Evolutionary conservation across 2,329 filamentous ascomycete species (phyloP), one percentile per base, ranked within the genome.

Genomic region (Mollisiaceae sp.): DNA sequence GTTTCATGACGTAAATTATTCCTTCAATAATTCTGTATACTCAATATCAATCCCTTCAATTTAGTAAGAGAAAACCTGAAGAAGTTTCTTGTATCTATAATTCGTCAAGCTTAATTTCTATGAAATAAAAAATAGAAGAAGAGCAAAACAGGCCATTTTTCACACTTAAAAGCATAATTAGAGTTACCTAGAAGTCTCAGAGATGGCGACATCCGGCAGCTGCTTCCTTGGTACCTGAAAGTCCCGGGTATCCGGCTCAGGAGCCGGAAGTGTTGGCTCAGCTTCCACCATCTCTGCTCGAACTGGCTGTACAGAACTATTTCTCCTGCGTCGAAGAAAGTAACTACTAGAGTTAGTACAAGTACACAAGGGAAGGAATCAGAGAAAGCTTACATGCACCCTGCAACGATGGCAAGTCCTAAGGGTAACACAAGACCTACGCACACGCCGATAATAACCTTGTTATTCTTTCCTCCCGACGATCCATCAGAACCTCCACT

Each of bases 381-480:
- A n/a, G 56, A 18, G 56, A 62, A 50, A 63, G 67, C 70, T 71
- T 68, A 72, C 70, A 70, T 24, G 47, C 20, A 55, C 1, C 61
- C 65, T 43, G 59, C 75, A 43, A 77, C 62, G 3, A 75, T 63
- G 4, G 71, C 77, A 8, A 75, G 65, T 2, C 85, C 24, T 2
- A 79, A 68, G 0, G 81, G 78, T 0, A 82, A 73, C 1, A 81
- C 81, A 11, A 82, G 59, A 0, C 83, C 83, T 1, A 85, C 78
- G 47, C 78, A 79, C 1, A 85, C 71, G 3, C 84, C 83, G 32
- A 85, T 77, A 54, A 85, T 80, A 39, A 84, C 61, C 24, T 79
- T 79, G 36, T 80, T 82, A n/a, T 76, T 77, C 2, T 79, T 77
- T 0, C 80, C 79, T 1, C 73, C 65, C 1, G 75, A 73, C 36